Base-by-base conservation (phyloP, 2,329 filamentous ascomycete species). In the Diaporthe longicolla region DNA sequence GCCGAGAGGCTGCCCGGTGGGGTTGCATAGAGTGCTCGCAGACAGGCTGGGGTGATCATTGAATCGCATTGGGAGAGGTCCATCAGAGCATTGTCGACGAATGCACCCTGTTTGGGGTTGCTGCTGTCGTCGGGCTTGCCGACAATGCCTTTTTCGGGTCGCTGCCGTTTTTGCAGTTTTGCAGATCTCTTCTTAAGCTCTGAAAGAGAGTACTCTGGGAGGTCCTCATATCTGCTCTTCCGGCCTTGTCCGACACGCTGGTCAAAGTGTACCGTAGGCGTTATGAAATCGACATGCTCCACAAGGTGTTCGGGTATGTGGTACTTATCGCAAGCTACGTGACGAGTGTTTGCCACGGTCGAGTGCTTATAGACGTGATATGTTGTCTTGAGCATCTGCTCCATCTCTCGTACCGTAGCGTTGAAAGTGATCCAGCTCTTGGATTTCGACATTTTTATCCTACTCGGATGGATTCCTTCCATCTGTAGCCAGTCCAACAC, bases 21-120 rank as follows among this genome's bases (percentile, higher is more conserved):
- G 66, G 86, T 84, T 4, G 82, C 78, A 77, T 87, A 89, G 26
- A 89, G 81, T 7, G 87, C 84, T 57, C 85, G 84, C 68, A 90
- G 83, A 77, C 90, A 92, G 55, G 85, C 84, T 0, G 89, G 88
- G 0, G 89, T 91, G 76, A 92, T 90, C 78, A 87, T 85, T 19
- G 81, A 80, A 76, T 89, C 86, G 78, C 90, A 92, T 70, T 84
- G 79, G 40, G 74, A 71, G 17, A 82, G 79, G 50, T 76, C 76
- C 75, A 81, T 78, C 54, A 82, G 75, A 1, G 81, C 80, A 63
- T 81, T 82, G 66, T 75, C 74, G 57, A 82, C 77, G 17, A 72
- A 68, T 17, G 76, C 78, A 35, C 81, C 81, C 73, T 82, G 78
- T 76, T 82, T 83, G 0, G 81, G 79, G 29, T 78, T 77, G 55